Conservation (phyloP, 2,329 filamentous ascomycete species). For the Rhynchosporium agropyri region DNA sequence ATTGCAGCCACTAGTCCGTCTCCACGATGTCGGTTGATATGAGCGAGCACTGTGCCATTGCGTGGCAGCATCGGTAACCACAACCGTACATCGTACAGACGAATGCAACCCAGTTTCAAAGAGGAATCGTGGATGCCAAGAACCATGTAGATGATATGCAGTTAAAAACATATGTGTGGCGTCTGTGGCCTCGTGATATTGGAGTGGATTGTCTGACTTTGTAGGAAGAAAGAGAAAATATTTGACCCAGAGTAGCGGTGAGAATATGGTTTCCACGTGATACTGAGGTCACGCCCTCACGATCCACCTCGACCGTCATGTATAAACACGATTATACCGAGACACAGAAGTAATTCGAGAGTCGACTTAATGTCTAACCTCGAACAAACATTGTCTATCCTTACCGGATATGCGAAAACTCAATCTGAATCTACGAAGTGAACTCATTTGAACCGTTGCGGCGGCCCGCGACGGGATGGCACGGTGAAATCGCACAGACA, state of each 20-base stretch:
- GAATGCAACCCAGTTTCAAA: background rate
- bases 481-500: conserved; percentile 13
- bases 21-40: conserved; percentile 12
- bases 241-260: conserved; percentile 5
- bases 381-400: no score
- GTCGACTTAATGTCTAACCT: no score
- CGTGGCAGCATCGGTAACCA: background rate
- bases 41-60: conserved; percentile 1
- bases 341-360: background rate
- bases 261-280: conserved; percentile 5
- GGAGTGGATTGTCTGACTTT: background rate
- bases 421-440: no score
- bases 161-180: background rate
- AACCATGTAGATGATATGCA: background rate
- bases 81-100: conserved; percentile 4
- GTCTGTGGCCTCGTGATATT: background rate
- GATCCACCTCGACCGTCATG: background rate
- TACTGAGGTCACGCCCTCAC: background rate
- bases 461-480: conserved; percentile 12
- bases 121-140: background rate
- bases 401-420: no score
- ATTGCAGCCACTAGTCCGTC: conserved; percentile 7
- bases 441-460: no score
- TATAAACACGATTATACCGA: background rate
- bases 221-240: background rate